Evolutionary conservation across 2,329 filamentous ascomycete genomes (phyloP), one percentile per base, ranked within the genome.

Genomic region (Botrytis hyacinthi): DNA sequence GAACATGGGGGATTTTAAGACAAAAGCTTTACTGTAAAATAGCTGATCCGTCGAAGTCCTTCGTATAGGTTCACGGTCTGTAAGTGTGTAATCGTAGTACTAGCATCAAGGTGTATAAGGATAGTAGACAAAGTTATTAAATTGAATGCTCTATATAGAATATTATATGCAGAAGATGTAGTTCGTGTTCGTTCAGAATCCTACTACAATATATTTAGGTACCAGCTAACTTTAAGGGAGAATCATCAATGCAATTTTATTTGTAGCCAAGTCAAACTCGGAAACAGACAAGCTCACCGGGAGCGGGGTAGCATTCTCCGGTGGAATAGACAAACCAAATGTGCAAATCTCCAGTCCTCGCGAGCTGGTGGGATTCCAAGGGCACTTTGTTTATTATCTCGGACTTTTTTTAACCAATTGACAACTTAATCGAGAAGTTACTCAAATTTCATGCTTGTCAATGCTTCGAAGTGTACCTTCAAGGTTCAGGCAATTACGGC

Each of bases 381-480:
- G 29, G 35, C 18, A 40, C 32, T 42, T 32, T 26, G 3, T 42
- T 32, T 20, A 51, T 32, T n/a, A 7, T 51, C 14, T 48, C 16
- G 22, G 37, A 22, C 4, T n/a, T 32, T 46, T 62, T 5, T 12
- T 9, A 26, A 22, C 20, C 26, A 20, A 0, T 46, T 22, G 40
- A 26, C 5, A 22, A 16, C 5, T 20, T 22, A 26, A 14, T 40
- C 10, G 35, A 40, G 22, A 18, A 57, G 7, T 32, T 16, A 22
- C n/a, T 26, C 10, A 26, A 32, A 69, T n/a, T 69, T 57, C 37
- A 57, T 69, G 66, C 35, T 69, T 29, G 72, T 66, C 72, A 73
- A 73, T 73, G 72, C 72, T 73, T 42, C 72, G 59, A 57, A 66
- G 35, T 67, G 72, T 48, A 16, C 48, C 61, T 66, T 46, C 59